Conservation (phyloP, 495 filamentous ascomycete genomes). For the Trichoderma erinaceum region DNA sequence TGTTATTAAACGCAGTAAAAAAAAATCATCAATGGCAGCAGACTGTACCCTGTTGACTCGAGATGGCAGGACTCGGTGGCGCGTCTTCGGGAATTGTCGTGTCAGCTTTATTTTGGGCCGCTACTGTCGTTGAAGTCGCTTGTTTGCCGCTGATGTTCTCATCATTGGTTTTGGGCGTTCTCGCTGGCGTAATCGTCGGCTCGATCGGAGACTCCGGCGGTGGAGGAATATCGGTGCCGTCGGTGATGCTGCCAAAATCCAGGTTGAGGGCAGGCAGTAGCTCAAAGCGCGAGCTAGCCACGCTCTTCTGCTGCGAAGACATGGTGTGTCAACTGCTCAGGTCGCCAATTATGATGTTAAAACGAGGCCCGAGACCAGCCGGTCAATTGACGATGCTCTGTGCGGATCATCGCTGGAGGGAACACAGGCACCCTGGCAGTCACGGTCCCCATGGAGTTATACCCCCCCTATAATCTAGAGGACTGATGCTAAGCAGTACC, state of each 20-base stretch:
- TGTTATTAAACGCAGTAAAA: constrained; percentile 29
- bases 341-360: background rate
- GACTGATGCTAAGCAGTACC: constrained; percentile 2
- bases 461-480: constrained; percentile 2
- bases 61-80: constrained; percentile 39
- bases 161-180: constrained; percentile 21
- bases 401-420: constrained; percentile 1
- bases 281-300: constrained; percentile 35
- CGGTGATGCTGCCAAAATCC: constrained; percentile 47
- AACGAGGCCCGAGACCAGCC: background rate
- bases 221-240: constrained; percentile 52
- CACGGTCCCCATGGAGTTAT: background rate
- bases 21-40: constrained; percentile 37
- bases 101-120: constrained; percentile 29
- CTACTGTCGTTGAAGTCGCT: constrained; percentile 26
- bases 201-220: constrained; percentile 44
- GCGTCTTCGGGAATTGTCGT: constrained; percentile 38
- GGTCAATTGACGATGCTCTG: background rate
- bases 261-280: constrained; percentile 44
- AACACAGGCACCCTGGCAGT: constrained; percentile 1
- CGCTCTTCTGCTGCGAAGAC: background rate
- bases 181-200: constrained; percentile 33
- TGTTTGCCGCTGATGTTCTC: constrained; percentile 22
- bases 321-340: background rate
- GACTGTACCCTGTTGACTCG: constrained; percentile 38